Base-by-base conservation (phyloP, 139 green algal species). In the Chlamydomonas asymmetrica region DNA sequence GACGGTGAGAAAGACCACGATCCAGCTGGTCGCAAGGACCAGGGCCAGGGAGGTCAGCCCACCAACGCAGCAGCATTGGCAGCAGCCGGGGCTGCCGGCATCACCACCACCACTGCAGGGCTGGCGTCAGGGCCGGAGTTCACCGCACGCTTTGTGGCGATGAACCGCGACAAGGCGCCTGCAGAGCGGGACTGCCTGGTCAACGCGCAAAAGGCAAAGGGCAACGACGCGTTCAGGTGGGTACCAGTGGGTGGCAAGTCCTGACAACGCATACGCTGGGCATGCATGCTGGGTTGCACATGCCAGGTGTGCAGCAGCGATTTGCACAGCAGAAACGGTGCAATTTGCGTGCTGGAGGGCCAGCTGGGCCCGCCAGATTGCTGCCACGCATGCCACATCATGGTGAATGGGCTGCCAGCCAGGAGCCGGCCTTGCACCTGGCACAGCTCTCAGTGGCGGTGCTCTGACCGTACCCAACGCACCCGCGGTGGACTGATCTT, bases 171-270 rank as follows among this genome's bases (percentile, higher is more conserved):
- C n/a, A 39, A 63, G 5, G 65, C 68, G 4, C 5, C 52, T 1
- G 41, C 59, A 25, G 80, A 85, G 80, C 66, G 70, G 7, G 43
- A 67, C 37, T 54, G 31, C 40, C 73, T 82, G 13, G 63, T 63
- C 10, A 54, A 68, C 32, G 3, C 39, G 41, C 74, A 85, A 63
- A 81, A 82, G 63, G 37, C 38, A 34, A 85, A 85, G 69, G 80
- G 80, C 45, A 85, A 85, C 66, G 80, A 85, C 37, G 73, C 71
- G 63, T 85, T 85, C 43, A 75, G 63, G 63, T 66, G 32, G 32
- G 27, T 20, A 13, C 13, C 32, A 22, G 49, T n/a, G 49, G 49
- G 22, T 18, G 49, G 49, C 49, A n/a, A 22, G 49, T 18, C 18
- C 49, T 22, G 20, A n/a, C 49, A 59, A 59, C 49, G 20, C 49